These are phyloP conservation scores for sorghum (Sorghum bicolor) DNA, from an alignment of 176 grass and related monocot genomes.

Conservation along the genomic window Sorghum_bicolor_NCBIv3 NC_012877.2:57426501-57427000, in stretches of 20 bases:
- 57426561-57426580: background rate
- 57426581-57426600: background rate
- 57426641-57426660: background rate
- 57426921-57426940: background rate
- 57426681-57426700: background rate
- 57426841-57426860: slow-evolving; percentile 35
- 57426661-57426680: background rate
- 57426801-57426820: slow-evolving; percentile 33
- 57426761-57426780: slow-evolving; percentile 32
- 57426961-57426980: background rate
- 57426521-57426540: too few species aligned
- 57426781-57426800: background rate
- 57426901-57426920: background rate
- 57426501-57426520: background rate
- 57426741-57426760: slow-evolving; percentile 42
- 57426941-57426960: background rate
- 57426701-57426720: slow-evolving; percentile 43
- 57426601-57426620: background rate
- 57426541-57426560: background rate
- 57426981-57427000: background rate
- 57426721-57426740: slow-evolving; percentile 25
- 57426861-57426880: slow-evolving; percentile 24
- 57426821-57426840: background rate
- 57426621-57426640: background rate
- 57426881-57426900: background rate